Evolutionary conservation across 768 basidiomycete species (phyloP), one percentile per base, ranked within the genome.

Genomic region (Tulasnella sp.): DNA sequence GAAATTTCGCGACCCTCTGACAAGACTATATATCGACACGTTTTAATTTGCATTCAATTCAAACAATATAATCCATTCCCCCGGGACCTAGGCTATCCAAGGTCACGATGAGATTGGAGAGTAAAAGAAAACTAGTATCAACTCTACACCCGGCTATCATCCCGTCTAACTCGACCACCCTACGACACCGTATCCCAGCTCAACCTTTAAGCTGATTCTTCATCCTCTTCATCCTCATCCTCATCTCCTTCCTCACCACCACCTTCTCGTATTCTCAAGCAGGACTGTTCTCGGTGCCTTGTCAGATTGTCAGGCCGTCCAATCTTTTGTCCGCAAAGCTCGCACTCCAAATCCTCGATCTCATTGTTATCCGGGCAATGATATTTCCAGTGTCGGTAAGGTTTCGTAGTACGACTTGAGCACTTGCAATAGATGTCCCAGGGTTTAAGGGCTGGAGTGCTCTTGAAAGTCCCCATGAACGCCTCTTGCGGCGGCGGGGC

Each of bases 391-490:
- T 72, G 71, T 42, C 71, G 10, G 35, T 5, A 23, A 35, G 71
- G 71, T 46, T 40, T 72, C 26, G 4, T 40, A 2, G 71, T 40
- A 23, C 71, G 23, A 26, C 15, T 46, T 20, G 71, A 3, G 26
- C 71, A 72, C 71, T 40, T 72, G 71, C 71, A 72, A 23, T 40
- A 11, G 0, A n/a, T 46, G 9, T 72, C 71, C 71, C 71, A 46
- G 5, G 71, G 71, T 20, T 15, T 4, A 10, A 23, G 20, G 13
- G 44, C 44, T 3, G 44, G 15, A 44, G n/a, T 23, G 15, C n/a
- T 40, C 20, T 32, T 72, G 39, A 40, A 40, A 4, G 29, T n/a
- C 13, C 71, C 39, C 40, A 10, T 35, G 44, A 11, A 20, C 13
- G 37, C 23, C 7, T 16, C 44, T 40, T 0, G 35, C 6, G 32